Conservation (phyloP, 2,329 filamentous ascomycete species). For the Stagonosporopsis cucurbitacearum region DNA sequence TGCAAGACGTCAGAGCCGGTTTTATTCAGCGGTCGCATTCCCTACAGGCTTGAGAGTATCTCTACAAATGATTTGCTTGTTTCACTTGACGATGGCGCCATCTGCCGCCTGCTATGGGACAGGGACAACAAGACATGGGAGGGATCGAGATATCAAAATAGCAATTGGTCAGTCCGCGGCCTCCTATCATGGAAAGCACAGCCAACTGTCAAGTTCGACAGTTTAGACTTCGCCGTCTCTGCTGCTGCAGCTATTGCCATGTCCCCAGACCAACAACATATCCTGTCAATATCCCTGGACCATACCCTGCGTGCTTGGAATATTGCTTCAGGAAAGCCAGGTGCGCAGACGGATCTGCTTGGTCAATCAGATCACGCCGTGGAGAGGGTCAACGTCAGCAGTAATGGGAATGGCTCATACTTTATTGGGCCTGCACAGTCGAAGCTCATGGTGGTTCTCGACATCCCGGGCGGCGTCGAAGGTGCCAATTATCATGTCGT, state of each 20-base stretch:
- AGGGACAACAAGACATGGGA: conserved; percentile 61
- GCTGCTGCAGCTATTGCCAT: conserved; percentile 66
- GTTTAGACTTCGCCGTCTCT: conserved; percentile 66
- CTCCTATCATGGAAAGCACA: conserved; percentile 71
- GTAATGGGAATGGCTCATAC: conserved; percentile 62
- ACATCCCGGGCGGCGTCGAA: conserved; percentile 57
- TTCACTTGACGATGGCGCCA: conserved; percentile 78
- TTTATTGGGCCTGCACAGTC: conserved; percentile 79
- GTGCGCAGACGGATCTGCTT: conserved; percentile 78
- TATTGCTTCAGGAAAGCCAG: conserved; percentile 76
- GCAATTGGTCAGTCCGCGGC: conserved; percentile 69
- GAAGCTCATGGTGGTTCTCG: conserved; percentile 76
- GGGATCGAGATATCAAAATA: conserved; percentile 75
- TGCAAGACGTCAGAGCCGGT: conserved; percentile 77
- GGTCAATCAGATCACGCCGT: conserved; percentile 63
- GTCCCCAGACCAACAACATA: conserved; percentile 58
- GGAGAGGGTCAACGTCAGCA: conserved; percentile 62
- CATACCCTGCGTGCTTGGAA: conserved; percentile 93
- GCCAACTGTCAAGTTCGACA: conserved; percentile 68
- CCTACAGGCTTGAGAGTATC: conserved; percentile 80
- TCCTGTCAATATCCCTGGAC: conserved; percentile 86
- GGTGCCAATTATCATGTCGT: conserved; percentile 67
- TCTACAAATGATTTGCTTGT: conserved; percentile 77
- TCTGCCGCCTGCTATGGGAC: conserved; percentile 65
- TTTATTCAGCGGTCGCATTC: conserved; percentile 77